Base-by-base conservation (phyloP, 768 basidiomycete genomes). In the Trametes gibbosa region DNA sequence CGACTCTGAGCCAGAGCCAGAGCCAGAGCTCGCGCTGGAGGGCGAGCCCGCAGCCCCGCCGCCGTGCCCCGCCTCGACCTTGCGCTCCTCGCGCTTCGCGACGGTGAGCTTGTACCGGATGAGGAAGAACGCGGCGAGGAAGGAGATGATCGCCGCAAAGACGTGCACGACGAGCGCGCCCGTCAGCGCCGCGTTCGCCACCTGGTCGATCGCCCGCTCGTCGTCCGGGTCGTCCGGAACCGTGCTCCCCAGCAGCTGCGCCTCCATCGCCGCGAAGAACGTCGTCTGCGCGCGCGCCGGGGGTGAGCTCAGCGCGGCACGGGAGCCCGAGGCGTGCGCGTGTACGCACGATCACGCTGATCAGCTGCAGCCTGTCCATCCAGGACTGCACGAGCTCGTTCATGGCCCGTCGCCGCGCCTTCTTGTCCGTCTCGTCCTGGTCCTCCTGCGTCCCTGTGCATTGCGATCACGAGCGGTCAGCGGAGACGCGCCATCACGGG, bases 301-400 rank as follows among this genome's bases (percentile, higher is more conserved):
- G 3, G 13, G 27, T 34, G 17, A 0, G 19, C 21, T 45, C 43
- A 24, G 43, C 29, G 48, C 24, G 2, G 25, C 5, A 29, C 10
- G 8, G 7, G 47, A 23, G 3, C 1, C 19, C n/a, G 13, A 32
- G 25, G 51, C 19, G 17, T 10, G 10, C 5, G 32, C 13, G 16
- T 17, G 34, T 6, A 72, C 82, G 65, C 46, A 83, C 84, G 50
- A 84, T 83, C 34, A 86, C 77, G 40, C 76, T 80, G 68, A 86
- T 84, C 12, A 85, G 72, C 70, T 85, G 82, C 42, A 85, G 74
- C 41, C 84, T 74, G 58, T 85, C 84, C 75, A 82, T 79, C 84
- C 84, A 86, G 3, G 81, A 81, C 63, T 79, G 77, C n/a, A 83
- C 75, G 2, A 85, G 74, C 41, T 82, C 79, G 49, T 70, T 76